Conservation (phyloP, 2,329 filamentous ascomycete genomes). For the Raffaelea arxii region DNA sequence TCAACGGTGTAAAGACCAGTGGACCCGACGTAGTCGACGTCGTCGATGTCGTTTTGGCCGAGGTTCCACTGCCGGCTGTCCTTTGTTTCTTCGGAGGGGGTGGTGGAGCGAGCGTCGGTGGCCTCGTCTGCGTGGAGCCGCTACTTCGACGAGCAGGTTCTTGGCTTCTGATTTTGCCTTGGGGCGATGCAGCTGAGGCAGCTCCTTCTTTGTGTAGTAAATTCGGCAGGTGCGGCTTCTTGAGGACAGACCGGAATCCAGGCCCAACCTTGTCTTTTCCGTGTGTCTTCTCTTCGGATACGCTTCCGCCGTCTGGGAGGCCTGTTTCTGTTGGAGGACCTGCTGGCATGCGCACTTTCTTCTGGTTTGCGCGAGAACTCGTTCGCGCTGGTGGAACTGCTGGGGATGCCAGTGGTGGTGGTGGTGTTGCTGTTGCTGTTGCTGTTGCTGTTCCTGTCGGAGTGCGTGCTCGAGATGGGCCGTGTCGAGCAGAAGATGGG, state of each 20-base stretch:
- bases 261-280: too few relatives aligned
- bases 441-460: too few relatives aligned
- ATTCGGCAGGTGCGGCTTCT: constrained; percentile 35
- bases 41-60: neutral
- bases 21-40: neutral
- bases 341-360: constrained; percentile 29
- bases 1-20: constrained; percentile 11
- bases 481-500: too few relatives aligned
- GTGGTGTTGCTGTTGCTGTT: neutral
- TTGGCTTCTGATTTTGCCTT: neutral
- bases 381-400: neutral
- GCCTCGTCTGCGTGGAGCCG: neutral
- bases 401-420: neutral
- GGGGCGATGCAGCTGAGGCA: neutral
- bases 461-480: too few relatives aligned
- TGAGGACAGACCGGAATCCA: constrained; percentile 40
- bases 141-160: neutral
- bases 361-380: constrained; percentile 32
- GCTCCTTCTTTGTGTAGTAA: constrained; percentile 27
- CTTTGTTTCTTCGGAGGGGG: neutral
- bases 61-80: neutral
- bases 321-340: too few relatives aligned
- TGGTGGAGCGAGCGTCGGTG: neutral
- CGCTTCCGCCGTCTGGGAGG: neutral
- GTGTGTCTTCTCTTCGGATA: too few relatives aligned